Evolutionary conservation across 148 eudicot genomes (phyloP).

Genomic region (Talinum fruticosum): DNA sequence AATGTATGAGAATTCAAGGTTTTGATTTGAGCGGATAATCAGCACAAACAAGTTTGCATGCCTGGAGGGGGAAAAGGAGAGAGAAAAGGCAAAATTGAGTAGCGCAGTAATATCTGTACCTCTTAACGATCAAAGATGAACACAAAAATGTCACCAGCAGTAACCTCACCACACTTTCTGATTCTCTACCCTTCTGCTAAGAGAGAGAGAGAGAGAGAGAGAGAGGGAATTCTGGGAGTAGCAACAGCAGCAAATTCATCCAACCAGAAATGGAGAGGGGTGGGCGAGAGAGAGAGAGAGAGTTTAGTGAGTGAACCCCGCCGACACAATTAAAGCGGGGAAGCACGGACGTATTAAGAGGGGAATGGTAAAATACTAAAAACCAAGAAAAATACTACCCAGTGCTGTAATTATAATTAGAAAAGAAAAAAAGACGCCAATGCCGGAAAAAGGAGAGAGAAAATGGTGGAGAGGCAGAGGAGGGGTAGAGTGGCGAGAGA

Average conservation of each 20-base stretch:
- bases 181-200: too few species aligned
- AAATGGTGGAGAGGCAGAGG: too few species aligned
- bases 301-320: slow-evolving; percentile 2
- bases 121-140: not conserved
- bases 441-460: not conserved
- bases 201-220: not conserved
- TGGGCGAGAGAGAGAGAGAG: slow-evolving; percentile 7
- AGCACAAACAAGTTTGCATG: not conserved
- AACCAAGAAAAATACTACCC: not conserved
- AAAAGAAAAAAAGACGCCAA: not conserved
- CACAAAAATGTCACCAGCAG: not conserved
- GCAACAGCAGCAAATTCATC: not conserved
- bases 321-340: slow-evolving; percentile 28
- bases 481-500: not conserved
- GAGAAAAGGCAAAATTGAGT: not conserved
- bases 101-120: not conserved
- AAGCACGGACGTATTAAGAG: slow-evolving; percentile 4
- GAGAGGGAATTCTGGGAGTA: not conserved
- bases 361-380: not conserved
- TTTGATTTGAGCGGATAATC: not conserved
- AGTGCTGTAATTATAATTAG: too few species aligned
- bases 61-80: not conserved
- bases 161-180: not conserved
- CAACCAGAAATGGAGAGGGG: not conserved
- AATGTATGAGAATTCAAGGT: not conserved